These are phyloP conservation scores for Pythium diclinum DNA, from an alignment of 352 stramenopile species.

Conservation along the genomic window DNA sequence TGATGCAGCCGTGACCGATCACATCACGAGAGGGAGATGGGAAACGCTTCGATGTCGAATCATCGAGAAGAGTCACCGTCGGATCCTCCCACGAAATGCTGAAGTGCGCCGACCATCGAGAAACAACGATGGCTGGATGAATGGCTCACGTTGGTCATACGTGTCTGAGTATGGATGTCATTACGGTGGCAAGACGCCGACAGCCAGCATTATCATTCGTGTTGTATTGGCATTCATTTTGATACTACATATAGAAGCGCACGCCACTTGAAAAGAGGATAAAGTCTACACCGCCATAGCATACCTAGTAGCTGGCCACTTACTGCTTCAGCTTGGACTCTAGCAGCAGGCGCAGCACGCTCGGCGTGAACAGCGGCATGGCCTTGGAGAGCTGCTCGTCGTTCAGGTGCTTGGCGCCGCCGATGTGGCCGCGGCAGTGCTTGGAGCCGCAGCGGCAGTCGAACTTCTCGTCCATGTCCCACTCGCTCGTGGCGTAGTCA, in stretches of 20 bases:
- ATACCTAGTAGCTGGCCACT: no score
- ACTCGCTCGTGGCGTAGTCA: constrained; percentile 89
- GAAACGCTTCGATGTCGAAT: neutral
- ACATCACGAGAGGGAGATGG: constrained; percentile 10
- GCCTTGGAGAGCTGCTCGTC: constrained; percentile 46
- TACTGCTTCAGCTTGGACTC: constrained; percentile 42
- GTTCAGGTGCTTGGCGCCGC: constrained; percentile 79
- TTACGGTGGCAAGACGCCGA: neutral
- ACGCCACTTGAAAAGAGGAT: neutral
- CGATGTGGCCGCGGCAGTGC: constrained; percentile 64
- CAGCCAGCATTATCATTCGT: neutral
- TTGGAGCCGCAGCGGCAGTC: constrained; percentile 70
- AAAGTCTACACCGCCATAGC: neutral
- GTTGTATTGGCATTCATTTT: neutral
- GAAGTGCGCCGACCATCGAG: constrained; percentile 12
- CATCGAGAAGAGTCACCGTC: constrained; percentile 7
- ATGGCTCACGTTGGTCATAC: neutral
- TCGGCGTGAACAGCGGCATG: constrained; percentile 70
- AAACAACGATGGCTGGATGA: neutral
- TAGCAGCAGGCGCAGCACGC: constrained; percentile 65
- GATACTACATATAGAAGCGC: neutral
- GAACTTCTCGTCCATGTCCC: constrained; percentile 92
- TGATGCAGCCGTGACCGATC: constrained; percentile 22
- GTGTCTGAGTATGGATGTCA: neutral
- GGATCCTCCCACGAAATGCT: constrained; percentile 15